These are phyloP conservation scores for Tremella mesenterica DNA, from an alignment of 768 basidiomycete genomes.

Conservation along the genomic window DNA sequence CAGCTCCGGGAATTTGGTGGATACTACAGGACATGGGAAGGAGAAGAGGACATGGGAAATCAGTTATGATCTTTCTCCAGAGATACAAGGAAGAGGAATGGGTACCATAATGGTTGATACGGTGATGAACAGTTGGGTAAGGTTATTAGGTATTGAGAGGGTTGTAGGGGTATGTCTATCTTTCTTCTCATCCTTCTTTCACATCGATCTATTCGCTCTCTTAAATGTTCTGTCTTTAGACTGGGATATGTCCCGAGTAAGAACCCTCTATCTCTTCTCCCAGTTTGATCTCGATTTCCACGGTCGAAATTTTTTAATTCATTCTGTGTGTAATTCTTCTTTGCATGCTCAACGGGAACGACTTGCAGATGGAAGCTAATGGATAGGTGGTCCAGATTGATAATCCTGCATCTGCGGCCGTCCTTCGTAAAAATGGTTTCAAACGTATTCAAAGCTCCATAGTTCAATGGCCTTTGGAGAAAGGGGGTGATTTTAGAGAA, in stretches of 20 bases:
- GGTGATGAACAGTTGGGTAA: not conserved
- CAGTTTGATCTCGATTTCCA: too few relatives aligned
- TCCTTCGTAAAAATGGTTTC: conserved; percentile 6
- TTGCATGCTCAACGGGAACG: not conserved
- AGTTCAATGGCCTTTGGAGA: conserved; percentile 6
- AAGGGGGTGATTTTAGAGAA: conserved; percentile 7
- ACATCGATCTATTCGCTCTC: too few relatives aligned
- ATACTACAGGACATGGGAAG: too few relatives aligned
- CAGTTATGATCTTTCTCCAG: conserved; percentile 6
- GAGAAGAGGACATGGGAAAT: conserved; percentile 5
- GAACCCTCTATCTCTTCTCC: too few relatives aligned
- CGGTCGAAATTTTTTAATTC: not conserved
- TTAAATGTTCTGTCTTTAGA: too few relatives aligned
- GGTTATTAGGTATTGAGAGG: not conserved
- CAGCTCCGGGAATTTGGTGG: too few relatives aligned
- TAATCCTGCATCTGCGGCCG: not conserved
- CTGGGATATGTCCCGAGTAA: too few relatives aligned
- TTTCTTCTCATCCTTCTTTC: too few relatives aligned
- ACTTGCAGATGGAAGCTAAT: not conserved
- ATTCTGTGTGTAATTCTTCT: not conserved
- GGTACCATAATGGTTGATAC: not conserved
- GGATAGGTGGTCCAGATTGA: not conserved
- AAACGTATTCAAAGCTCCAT: not conserved
- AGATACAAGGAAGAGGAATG: conserved; percentile 4
- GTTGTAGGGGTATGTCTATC: too few relatives aligned